Conservation (phyloP, 306 rosid species). For the Lablab purpureus region DNA sequence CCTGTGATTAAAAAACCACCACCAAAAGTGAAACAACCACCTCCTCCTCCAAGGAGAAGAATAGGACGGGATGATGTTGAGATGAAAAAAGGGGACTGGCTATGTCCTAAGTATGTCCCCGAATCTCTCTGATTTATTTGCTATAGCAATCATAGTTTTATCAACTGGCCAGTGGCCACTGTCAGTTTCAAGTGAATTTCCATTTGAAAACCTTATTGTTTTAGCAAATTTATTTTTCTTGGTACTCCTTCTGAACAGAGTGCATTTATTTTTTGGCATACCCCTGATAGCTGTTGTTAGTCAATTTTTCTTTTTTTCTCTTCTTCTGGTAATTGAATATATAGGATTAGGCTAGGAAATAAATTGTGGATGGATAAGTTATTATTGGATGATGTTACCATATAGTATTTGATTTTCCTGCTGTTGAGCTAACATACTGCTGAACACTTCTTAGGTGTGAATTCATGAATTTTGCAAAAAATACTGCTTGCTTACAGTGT, state of each 20-base stretch:
- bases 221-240: constrained; percentile 25
- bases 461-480: constrained; percentile 98
- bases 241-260: constrained; percentile 8
- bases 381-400: constrained; percentile 25
- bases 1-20: constrained; percentile 81
- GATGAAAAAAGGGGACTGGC: constrained; percentile 99
- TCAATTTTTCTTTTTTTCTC: not conserved
- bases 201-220: not conserved
- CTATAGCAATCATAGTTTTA: constrained; percentile 26
- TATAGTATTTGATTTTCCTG: constrained; percentile 33
- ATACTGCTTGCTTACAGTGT: constrained; percentile 86
- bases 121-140: constrained; percentile 37
- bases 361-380: constrained; percentile 22
- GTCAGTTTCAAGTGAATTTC: constrained; percentile 39
- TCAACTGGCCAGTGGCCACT: constrained; percentile 32
- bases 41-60: constrained; percentile 89
- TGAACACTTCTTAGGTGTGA: constrained; percentile 79
- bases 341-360: constrained; percentile 12
- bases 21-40: constrained; percentile 94
- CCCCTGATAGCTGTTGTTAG: not conserved
- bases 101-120: constrained; percentile 88
- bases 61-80: constrained; percentile 95
- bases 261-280: constrained; percentile 34
- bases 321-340: constrained; percentile 26
- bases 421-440: constrained; percentile 44